A percentile compares a stretch with the other conserved stretches of the same genome.
Evolutionary conservation across 371 early-diverging fungal species (phyloP).

Genomic region (Syncephalastrum contaminatum): DNA sequence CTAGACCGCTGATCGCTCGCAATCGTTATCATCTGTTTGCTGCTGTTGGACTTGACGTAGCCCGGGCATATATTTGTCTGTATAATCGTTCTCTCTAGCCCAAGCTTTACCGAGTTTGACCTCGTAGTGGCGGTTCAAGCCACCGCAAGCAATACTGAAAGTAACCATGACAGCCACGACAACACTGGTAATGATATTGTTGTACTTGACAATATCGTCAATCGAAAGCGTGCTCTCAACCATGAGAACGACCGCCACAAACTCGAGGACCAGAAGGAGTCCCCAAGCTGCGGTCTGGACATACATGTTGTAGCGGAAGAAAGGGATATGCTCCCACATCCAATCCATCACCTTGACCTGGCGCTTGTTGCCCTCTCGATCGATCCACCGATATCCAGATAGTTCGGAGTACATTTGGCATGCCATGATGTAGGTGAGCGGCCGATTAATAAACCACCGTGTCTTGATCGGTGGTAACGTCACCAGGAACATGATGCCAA

Average conservation of each 20-base stretch:
- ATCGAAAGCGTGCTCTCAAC: constrained; percentile 31
- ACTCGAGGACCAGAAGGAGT: constrained; percentile 31
- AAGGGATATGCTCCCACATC: constrained; percentile 25
- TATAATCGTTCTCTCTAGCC: constrained; percentile 15
- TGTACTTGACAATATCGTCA: constrained; percentile 33
- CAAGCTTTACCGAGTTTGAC: constrained; percentile 8
- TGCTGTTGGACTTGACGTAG: too few species aligned
- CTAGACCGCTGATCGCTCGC: too few species aligned
- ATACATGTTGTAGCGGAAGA: constrained; percentile 26
- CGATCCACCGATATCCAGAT: constrained; percentile 21
- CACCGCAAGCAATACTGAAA: constrained; percentile 4
- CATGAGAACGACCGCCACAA: constrained; percentile 34
- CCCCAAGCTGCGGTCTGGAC: constrained; percentile 30
- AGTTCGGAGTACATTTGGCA: constrained; percentile 30
- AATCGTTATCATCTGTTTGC: too few species aligned
- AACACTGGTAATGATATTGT: constrained; percentile 24
- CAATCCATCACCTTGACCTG: constrained; percentile 23
- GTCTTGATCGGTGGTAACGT: constrained; percentile 43
- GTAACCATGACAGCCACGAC: constrained; percentile 16
- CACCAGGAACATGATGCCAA: constrained; percentile 42
- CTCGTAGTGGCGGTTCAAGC: neutral
- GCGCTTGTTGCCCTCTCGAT: constrained; percentile 21
- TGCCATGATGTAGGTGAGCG: constrained; percentile 36
- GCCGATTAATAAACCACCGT: constrained; percentile 29
- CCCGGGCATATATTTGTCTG: neutral